Conservation (phyloP, 441 rosid species). For the Pelargonium exstipulatum region DNA sequence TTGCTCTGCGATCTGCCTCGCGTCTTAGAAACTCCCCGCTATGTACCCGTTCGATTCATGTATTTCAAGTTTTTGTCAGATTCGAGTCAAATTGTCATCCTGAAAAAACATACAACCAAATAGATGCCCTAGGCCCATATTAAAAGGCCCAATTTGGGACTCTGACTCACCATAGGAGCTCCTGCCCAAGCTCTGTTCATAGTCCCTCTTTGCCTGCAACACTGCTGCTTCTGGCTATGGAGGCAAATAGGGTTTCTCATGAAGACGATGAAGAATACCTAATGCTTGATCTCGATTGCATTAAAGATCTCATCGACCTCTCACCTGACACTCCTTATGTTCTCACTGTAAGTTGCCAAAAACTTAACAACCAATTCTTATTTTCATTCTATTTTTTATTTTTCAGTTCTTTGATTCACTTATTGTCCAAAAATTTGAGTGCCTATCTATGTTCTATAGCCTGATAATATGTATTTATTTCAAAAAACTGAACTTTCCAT, state of each 20-base stretch:
- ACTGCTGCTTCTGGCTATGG: constrained; percentile 26
- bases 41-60: no score
- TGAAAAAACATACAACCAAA: not conserved
- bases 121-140: not conserved
- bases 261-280: constrained; percentile 41
- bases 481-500: not conserved
- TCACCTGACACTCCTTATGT: constrained; percentile 47
- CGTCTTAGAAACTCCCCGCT: no score
- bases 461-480: not conserved
- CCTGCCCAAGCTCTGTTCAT: not conserved
- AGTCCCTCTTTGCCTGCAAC: not conserved
- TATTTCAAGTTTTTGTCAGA: no score
- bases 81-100: no score
- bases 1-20: no score
- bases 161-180: not conserved
- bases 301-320: constrained; percentile 35
- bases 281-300: constrained; percentile 48
- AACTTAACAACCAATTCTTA: not conserved
- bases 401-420: not conserved
- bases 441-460: not conserved
- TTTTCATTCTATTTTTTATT: not conserved
- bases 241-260: constrained; percentile 23
- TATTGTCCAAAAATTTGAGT: not conserved
- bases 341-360: constrained; percentile 35
- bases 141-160: not conserved